These are phyloP conservation scores for Backusella westeae DNA, from an alignment of 192 early-diverging fungal genomes.

Conservation along the genomic window DNA sequence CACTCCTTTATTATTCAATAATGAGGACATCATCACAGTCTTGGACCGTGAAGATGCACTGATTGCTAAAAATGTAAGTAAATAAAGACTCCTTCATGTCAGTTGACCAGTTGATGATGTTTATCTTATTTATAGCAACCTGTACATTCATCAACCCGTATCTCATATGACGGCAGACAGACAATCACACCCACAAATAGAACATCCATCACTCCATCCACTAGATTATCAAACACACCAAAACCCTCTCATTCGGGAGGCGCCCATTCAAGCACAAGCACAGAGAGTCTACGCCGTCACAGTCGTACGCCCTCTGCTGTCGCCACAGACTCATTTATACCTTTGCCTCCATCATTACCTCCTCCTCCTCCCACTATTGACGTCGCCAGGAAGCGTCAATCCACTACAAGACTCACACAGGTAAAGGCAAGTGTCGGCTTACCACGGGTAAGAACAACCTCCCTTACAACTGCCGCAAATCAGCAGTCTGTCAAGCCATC, in stretches of 20 bases:
- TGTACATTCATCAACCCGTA: conserved; percentile 11
- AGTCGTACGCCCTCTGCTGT: background rate
- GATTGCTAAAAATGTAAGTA: conserved; percentile 16
- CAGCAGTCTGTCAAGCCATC: background rate
- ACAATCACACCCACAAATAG: background rate
- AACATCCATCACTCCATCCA: background rate
- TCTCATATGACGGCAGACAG: background rate
- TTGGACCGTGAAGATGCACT: conserved; percentile 18
- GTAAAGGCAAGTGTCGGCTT: conserved; percentile 15
- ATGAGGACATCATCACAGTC: conserved; percentile 18
- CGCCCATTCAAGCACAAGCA: background rate
- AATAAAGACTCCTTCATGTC: background rate
- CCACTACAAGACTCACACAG: background rate
- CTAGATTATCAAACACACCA: background rate
- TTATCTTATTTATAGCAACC: background rate
- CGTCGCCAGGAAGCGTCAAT: conserved; percentile 1
- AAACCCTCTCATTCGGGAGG: background rate
- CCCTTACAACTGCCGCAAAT: background rate
- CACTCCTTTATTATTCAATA: conserved; percentile 16
- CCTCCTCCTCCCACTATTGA: background rate
- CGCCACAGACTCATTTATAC: background rate
- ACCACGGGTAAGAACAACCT: conserved; percentile 18
- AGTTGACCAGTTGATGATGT: background rate
- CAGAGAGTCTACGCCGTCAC: background rate
- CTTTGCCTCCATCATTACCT: background rate